A percentile compares a stretch with the other conserved stretches of the same genome.
These are phyloP conservation scores for Actinomortierella wolfii DNA, from an alignment of 371 early-diverging fungal genomes.

Conservation along the genomic window DNA sequence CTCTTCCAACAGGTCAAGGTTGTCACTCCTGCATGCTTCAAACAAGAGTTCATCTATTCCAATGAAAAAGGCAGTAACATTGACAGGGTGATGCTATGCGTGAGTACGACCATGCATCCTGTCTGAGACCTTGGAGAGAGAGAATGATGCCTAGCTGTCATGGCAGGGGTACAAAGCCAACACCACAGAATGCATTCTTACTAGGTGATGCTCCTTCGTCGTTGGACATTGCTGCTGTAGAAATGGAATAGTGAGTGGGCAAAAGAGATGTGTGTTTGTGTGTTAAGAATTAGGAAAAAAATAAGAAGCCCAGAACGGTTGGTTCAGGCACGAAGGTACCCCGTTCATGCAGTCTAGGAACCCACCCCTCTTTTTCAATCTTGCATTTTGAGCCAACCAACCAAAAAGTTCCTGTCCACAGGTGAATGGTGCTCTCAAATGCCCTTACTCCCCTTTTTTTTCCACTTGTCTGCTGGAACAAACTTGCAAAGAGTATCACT, in stretches of 20 bases:
- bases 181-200: constrained; percentile 3
- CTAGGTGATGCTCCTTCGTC: constrained; percentile 23
- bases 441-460: no score
- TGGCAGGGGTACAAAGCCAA: background rate
- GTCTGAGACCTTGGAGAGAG: background rate
- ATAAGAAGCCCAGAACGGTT: no score
- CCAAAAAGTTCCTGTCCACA: constrained; percentile 13
- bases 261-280: background rate
- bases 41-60: constrained; percentile 29
- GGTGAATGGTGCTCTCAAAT: no score
- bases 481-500: no score
- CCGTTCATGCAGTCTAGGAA: background rate
- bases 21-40: constrained; percentile 34
- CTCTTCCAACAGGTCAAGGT: constrained; percentile 29
- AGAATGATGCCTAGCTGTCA: background rate
- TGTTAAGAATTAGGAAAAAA: background rate
- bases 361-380: constrained; percentile 13
- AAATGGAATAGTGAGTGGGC: background rate
- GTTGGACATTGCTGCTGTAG: constrained; percentile 14
- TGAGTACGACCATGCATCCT: background rate
- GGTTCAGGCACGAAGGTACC: background rate
- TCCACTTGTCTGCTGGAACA: no score
- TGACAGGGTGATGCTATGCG: no score
- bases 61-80: constrained; percentile 6
- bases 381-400: constrained; percentile 35